These are phyloP conservation scores for Passiflora organensis DNA, from an alignment of 345 rosid species.

Conservation along the genomic window DNA sequence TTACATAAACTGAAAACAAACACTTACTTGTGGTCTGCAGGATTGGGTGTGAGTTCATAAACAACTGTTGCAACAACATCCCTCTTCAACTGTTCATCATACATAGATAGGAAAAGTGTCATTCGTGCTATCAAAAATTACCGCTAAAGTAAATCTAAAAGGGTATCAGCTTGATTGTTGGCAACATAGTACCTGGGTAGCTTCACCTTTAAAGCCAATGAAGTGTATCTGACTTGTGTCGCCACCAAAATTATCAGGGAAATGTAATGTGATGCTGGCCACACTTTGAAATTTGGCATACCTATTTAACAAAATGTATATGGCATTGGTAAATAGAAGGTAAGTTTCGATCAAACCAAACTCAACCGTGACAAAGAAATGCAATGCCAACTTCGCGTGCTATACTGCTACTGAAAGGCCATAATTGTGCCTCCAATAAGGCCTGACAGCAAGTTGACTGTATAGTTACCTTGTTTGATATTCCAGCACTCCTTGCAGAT, in stretches of 20 bases:
- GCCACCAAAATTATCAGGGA: constrained; percentile 88
- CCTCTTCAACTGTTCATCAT: constrained; percentile 66
- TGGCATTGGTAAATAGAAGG: constrained; percentile 9
- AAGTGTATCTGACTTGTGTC: constrained; percentile 72
- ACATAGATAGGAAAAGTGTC: constrained; percentile 15
- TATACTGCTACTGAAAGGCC: neutral
- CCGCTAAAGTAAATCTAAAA: neutral
- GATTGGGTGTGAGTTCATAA: constrained; percentile 92
- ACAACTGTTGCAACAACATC: constrained; percentile 87
- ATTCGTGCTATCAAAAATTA: neutral
- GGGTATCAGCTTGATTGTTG: constrained; percentile 12
- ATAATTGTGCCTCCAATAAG: neutral
- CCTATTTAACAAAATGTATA: constrained; percentile 30
- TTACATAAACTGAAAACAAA: constrained; percentile 1
- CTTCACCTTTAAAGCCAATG: constrained; percentile 97
- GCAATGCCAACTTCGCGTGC: constrained; percentile 5
- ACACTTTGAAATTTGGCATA: constrained; percentile 88
- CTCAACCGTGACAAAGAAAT: neutral
- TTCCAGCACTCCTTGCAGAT: constrained; percentile 74
- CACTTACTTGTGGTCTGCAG: constrained; percentile 95
- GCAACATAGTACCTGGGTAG: constrained; percentile 61
- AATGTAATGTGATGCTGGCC: constrained; percentile 84
- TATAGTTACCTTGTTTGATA: constrained; percentile 68
- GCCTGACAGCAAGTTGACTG: neutral
- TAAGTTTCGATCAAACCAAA: constrained; percentile 4